These are phyloP conservation scores for Tilletiaria anomala DNA, from an alignment of 1,284 basidiomycete species.

Conservation along the genomic window DNA sequence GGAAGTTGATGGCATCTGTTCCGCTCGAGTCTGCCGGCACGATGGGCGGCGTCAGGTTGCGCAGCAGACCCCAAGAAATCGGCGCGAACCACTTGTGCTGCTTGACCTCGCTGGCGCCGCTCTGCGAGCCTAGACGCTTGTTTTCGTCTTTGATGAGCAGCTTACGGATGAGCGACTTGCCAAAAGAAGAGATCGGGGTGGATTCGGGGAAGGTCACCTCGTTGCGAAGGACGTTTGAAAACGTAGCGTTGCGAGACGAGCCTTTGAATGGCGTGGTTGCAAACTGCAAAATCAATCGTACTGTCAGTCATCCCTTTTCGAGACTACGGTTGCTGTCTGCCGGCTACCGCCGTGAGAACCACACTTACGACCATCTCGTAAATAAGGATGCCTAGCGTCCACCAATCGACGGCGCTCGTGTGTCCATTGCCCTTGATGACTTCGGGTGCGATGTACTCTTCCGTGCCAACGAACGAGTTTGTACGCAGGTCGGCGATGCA, in stretches of 20 bases:
- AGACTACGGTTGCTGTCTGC: no score
- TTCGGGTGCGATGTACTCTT: slow-evolving; percentile 98
- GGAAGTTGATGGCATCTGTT: slow-evolving; percentile 72
- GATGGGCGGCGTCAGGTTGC: slow-evolving; percentile 86
- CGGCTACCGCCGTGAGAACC: no score
- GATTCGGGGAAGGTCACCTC: slow-evolving; percentile 76
- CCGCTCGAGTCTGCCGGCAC: slow-evolving; percentile 68
- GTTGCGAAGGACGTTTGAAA: slow-evolving; percentile 79
- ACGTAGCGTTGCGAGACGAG: slow-evolving; percentile 80
- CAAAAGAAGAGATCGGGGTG: slow-evolving; percentile 59
- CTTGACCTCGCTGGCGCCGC: slow-evolving; percentile 95
- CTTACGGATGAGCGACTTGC: slow-evolving; percentile 75
- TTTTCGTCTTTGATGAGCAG: slow-evolving; percentile 86
- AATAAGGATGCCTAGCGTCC: slow-evolving; percentile 94
- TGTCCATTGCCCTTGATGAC: slow-evolving; percentile 96
- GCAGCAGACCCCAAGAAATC: slow-evolving; percentile 88
- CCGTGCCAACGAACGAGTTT: slow-evolving; percentile 96
- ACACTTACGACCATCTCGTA: slow-evolving; percentile 77
- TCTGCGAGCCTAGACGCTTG: slow-evolving; percentile 72
- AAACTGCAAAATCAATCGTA: slow-evolving; percentile 44
- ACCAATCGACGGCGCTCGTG: slow-evolving; percentile 98
- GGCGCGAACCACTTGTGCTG: slow-evolving; percentile 96
- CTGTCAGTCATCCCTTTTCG: no score
- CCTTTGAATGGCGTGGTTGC: slow-evolving; percentile 99
- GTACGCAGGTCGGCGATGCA: slow-evolving; percentile 96